Percentiles rank a stretch among this genome's conserved stretches.
Conservation (phyloP, 2,329 filamentous ascomycete species). For the Talaromyces marneffei region DNA sequence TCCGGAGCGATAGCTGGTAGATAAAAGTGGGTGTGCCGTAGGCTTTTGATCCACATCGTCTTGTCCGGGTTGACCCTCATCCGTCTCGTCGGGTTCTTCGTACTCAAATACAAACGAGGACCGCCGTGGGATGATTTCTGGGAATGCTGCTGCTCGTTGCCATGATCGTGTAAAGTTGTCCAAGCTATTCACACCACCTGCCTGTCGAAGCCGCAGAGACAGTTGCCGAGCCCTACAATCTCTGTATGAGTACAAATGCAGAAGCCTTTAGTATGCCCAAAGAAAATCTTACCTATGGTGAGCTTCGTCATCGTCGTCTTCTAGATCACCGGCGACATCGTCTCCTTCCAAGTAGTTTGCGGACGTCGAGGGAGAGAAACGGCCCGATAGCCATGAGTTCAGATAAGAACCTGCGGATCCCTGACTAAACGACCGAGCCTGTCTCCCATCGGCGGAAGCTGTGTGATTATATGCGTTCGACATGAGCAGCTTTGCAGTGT, state of each 20-base stretch:
- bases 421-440: conserved; percentile 14
- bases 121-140: conserved; percentile 75
- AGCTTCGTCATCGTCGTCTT: conserved; percentile 13
- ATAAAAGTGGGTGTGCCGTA: background rate
- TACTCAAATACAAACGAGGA: conserved; percentile 61
- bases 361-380: conserved; percentile 10
- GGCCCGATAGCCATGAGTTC: conserved; percentile 13
- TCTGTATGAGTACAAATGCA: background rate
- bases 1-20: conserved; percentile 7
- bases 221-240: conserved; percentile 33
- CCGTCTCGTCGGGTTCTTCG: conserved; percentile 47
- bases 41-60: conserved; percentile 17
- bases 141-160: conserved; percentile 83
- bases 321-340: conserved; percentile 3
- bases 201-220: conserved; percentile 52
- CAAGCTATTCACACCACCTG: conserved; percentile 88
- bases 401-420: conserved; percentile 12
- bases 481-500: background rate
- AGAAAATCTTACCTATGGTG: conserved; percentile 15
- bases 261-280: background rate
- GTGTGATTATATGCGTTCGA: conserved; percentile 1
- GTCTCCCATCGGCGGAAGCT: conserved; percentile 5
- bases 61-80: conserved; percentile 20
- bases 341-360: conserved; percentile 1
- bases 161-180: conserved; percentile 89